Base-by-base conservation (phyloP, 1,139 yeast species). In the Taiozyma onychis region DNA sequence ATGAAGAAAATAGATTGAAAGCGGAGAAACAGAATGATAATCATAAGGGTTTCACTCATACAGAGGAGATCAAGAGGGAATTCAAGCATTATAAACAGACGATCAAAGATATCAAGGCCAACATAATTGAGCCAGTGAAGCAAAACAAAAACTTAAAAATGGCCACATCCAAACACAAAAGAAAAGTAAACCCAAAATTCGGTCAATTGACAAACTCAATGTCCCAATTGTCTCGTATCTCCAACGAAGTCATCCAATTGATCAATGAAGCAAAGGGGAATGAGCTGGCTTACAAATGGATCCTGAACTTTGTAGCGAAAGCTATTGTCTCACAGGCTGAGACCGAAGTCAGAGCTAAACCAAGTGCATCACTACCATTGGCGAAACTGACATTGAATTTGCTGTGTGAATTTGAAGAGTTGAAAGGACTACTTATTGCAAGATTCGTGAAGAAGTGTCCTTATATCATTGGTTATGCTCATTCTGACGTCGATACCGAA, bases 371-470 rank as follows among this genome's bases (percentile, higher is more conserved):
- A 0, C 63, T 85, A 16, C 96, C 99, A 0, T 70, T 95, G 46
- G 97, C 90, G 0, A 77, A 75, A 57, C 68, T 93, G 43, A 73
- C 95, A 0, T 65, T 78, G 30, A 72, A 75, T 43, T 63, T 90
- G 44, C 65, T 90, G 59, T 62, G 74, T 14, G 66, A 71, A 34
- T 84, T 79, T 59, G 85, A 89, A 0, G 90, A 85, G 21, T 73
- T 93, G 50, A 76, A 78, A 43, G 85, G 85, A 51, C 79, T 77
- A 49, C 66, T 93, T 39, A 69, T 83, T 59, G 95, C 98, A 0
- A 76, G 98, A 57, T 80, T 93, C 61, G 86, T 89, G 39, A 91
- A 91, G 64, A 89, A 91, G 62, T 93, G 99, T 61, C 98, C 99
- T 0, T 79, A 78, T 52, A 78, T 91, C 24, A 83, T 95, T 45